Evolutionary conservation across 805 yeast genomes (phyloP).

Genomic region (Ogataea sp.): DNA sequence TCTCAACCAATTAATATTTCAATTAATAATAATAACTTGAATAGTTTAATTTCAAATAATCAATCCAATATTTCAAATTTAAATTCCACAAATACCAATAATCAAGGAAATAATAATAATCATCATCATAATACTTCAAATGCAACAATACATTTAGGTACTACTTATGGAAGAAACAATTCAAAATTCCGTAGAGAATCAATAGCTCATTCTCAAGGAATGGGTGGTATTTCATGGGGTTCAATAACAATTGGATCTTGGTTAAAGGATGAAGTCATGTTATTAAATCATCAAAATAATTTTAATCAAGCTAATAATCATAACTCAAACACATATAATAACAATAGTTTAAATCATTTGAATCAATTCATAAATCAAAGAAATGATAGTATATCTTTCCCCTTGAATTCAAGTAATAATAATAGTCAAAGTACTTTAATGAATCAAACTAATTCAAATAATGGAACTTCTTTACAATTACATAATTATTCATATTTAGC

Average conservation of each 20-base stretch:
- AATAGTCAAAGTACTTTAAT: neutral
- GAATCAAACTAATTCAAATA: conserved; percentile 8
- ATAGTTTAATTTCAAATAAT: neutral
- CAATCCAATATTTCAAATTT: neutral
- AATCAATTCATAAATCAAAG: too few species aligned
- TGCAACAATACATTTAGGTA: conserved; percentile 14
- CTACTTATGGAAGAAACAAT: conserved; percentile 30
- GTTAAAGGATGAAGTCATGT: conserved; percentile 88
- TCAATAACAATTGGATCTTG: conserved; percentile 91
- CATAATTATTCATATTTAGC: conserved; percentile 72
- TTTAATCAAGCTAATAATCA: neutral
- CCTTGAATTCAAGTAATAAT: neutral
- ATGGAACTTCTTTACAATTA: conserved; percentile 40
- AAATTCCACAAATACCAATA: neutral
- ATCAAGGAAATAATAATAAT: too few species aligned
- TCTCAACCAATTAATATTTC: conserved; percentile 1
- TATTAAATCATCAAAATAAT: conserved; percentile 25
- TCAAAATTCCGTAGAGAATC: conserved; percentile 76
- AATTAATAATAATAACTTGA: too few species aligned
- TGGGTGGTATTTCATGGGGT: conserved; percentile 98
- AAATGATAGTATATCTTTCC: too few species aligned
- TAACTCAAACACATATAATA: too few species aligned
- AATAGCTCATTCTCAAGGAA: conserved; percentile 93
- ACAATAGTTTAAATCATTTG: too few species aligned
- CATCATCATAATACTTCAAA: neutral